Conservation (phyloP, 306 rosid genomes). For the Glycyrrhiza uralensis region DNA sequence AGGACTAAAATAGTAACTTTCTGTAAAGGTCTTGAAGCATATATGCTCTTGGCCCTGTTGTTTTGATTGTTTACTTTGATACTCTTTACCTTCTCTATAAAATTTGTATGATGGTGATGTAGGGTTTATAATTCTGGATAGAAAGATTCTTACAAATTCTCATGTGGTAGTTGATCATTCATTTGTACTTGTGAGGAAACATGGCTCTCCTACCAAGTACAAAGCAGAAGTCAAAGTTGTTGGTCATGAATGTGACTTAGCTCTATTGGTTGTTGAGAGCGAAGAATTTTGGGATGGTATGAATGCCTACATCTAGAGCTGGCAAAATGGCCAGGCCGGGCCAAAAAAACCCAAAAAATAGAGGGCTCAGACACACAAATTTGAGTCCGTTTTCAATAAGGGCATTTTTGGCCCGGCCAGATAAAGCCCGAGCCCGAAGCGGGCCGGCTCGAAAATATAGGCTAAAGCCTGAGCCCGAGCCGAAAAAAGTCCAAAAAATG, state of each 20-base stretch:
- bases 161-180: constrained; percentile 92
- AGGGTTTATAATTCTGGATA: constrained; percentile 79
- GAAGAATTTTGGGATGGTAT: constrained; percentile 78
- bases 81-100: no score
- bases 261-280: constrained; percentile 60
- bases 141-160: constrained; percentile 80
- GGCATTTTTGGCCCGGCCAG: no score
- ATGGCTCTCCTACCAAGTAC: constrained; percentile 82
- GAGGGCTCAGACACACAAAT: no score
- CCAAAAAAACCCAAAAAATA: no score
- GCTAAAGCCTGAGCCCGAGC: no score
- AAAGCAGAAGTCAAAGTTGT: constrained; percentile 78
- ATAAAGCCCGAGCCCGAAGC: no score
- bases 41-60: background rate
- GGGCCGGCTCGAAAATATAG: no score
- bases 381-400: no score
- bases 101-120: no score
- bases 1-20: background rate
- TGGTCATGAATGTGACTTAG: constrained; percentile 94
- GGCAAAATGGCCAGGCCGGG: no score
- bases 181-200: constrained; percentile 88
- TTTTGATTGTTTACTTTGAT: background rate
- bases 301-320: no score
- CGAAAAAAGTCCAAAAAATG: no score
- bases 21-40: background rate